A percentile compares a stretch with the other conserved stretches of the same genome.
Evolutionary conservation across 352 stramenopile species (phyloP).

Genomic region (Pythium aristosporum): DNA sequence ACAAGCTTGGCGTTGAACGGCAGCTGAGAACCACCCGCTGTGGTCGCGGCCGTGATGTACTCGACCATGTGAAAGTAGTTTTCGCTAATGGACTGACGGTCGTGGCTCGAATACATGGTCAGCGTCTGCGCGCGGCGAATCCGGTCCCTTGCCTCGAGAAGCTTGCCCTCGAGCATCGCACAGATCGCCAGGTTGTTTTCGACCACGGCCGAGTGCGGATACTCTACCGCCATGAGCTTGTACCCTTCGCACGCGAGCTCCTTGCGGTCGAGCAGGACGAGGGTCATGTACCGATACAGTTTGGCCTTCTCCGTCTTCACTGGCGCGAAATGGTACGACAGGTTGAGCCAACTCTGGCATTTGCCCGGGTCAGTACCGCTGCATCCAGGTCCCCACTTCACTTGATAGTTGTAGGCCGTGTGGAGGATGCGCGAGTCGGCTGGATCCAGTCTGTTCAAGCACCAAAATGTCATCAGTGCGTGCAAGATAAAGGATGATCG

Average conservation of each 20-base stretch:
- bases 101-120: background rate
- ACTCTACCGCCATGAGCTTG: constrained; percentile 10
- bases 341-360: constrained; percentile 16
- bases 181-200: constrained; percentile 29
- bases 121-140: constrained; percentile 13
- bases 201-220: constrained; percentile 16
- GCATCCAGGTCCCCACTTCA: constrained; percentile 10
- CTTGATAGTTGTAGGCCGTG: constrained; percentile 2
- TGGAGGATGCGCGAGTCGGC: constrained; percentile 37
- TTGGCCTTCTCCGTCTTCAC: constrained; percentile 26
- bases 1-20: constrained; percentile 10
- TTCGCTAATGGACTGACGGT: background rate
- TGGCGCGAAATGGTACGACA: constrained; percentile 22
- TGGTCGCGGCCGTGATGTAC: constrained; percentile 3
- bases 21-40: background rate
- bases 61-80: constrained; percentile 20
- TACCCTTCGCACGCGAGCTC: constrained; percentile 24
- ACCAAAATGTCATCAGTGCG: constrained; percentile 9
- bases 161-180: background rate
- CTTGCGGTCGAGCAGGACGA: constrained; percentile 12
- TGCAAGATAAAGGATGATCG: background rate
- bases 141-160: constrained; percentile 3
- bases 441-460: constrained; percentile 25
- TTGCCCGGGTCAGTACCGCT: background rate
- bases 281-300: constrained; percentile 21